Base-by-base conservation (phyloP, 2,329 filamentous ascomycete species). In the Arachnopeziza araneosa region DNA sequence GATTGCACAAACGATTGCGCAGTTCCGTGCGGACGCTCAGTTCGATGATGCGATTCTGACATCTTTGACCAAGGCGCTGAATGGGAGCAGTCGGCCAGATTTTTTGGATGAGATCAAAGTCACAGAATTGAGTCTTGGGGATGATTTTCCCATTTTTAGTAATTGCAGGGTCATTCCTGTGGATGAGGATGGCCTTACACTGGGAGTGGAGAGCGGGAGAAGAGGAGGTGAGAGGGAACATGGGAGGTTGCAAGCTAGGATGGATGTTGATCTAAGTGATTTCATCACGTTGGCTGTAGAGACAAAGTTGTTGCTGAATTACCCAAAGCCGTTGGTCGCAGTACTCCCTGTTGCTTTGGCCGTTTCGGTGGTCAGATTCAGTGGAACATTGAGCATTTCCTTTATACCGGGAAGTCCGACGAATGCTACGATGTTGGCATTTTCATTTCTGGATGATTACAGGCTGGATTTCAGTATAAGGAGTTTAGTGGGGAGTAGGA, bases 141-240 rank as follows among this genome's bases (percentile, higher is more conserved):
- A 99, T 69, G 95, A 99, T 69, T 99, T 98, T 66, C 95, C 95
- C 26, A 99, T 99, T 57, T 96, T 99, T 75, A 97, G 93, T 78
- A 99, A 99, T 74, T 98, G 95, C 71, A 86, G 95, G 61, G 89
- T 99, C 58, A 97, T 97, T 62, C 91, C 93, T 1, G 90, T 97
- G 0, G 88, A 91, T 68, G 90, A 93, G 67, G 88, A 93, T 73
- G 89, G 88, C 0, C 74, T 87, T 44, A 80, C 77, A 52, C 77
- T 87, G 49, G 80, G 79, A 49, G 77, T 50, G 36, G 32, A 50
- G 52, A 60, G 57, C n/a, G 68, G 63, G 14, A 60, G 61, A 50
- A 63, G 57, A 26, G 64, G 54, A 9, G 60, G 22, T 23, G 62
- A 60, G 50, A 78, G 79, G 36, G 83, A 85, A 57, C 91, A 91